Base-by-base conservation (phyloP, 2,329 filamentous ascomycete species). In the Paraphoma chrysanthemicola region DNA sequence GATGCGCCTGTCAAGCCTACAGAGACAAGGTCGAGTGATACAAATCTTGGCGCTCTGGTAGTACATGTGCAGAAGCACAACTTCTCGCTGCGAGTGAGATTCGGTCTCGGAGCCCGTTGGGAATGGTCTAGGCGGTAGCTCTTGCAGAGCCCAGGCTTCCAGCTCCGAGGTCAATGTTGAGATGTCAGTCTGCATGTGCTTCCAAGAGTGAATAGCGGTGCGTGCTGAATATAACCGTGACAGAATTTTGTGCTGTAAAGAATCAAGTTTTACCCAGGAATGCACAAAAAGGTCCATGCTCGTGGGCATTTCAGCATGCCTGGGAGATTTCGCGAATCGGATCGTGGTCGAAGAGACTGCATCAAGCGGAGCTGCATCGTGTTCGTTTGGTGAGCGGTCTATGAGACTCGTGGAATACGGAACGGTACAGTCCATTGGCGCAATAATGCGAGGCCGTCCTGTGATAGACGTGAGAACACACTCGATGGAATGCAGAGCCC, bases 401-500 rank as follows among this genome's bases (percentile, higher is more conserved):
- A 14, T 14, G 8, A 16, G 39, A 42, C 8, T 42, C 39, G 14
- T 49, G 2, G 76, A 76, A 18, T 73, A 47, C 5, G 70, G 68
- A 0, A 71, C 62, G 6, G 73, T 75, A 53, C 71, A 76, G 45
- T 76, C 69, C 38, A 69, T 64, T 38, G 69, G 62, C 2, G 61
- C 59, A 31, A 78, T 66, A 1, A 73, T 68, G 9, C 71, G 72
- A 33, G 78, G 74, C 10, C 78, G 72, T 0, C 78, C 78, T 1
- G 75, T 78, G 29, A 79, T 71, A 8, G 76, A 66, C 11, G 71
- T 71, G 2, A 79, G 59, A 3, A 78, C 57, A 29, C 72, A 71
- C 51, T 80, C 78, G 23, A 77, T 59, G 5, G 68, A 70, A 59
- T 75, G 75, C n/a, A 80, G 49, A 45, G 72, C 72, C 74, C 77